Base-by-base conservation (phyloP, 805 yeast genomes). In the Schizosaccharomyces osmophilus region DNA sequence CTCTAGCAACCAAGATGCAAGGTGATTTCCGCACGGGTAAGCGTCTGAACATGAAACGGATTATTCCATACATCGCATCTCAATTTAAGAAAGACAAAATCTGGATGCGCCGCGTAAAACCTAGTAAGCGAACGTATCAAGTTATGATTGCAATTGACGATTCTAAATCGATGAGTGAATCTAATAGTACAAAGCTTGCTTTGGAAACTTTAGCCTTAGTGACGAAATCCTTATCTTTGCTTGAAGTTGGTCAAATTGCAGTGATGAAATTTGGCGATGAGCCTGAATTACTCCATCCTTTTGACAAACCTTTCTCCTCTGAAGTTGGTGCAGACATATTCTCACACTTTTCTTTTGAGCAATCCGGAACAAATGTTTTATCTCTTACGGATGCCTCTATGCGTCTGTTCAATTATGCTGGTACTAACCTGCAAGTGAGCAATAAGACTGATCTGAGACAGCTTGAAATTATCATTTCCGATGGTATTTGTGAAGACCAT, bases 1-100 rank as follows among this genome's bases (percentile, higher is more conserved):
- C 98, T 0, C 75, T 86, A 63, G 94, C 97, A n/a, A 90, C 97
- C 2, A 93, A 93, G 70, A 75, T 93, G 63, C 82, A 80, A 64
- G 99, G 99, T 69, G 98, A 93, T 70, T 93, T 87, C 73, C 88
- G 89, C 72, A 89, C 97, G 1, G 99, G 99, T 71, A 93, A 93
- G 71, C 78, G 98, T 66, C 79, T 93, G 68, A 93, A 93, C 72
- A 89, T 93, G 97, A 93, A 90, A 76, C 79, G 97, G 66, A 93
- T 93, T 68, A 93, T 93, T 68, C 95, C 97, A 5, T 93, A 90
- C 72, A 93, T 93, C 75, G 99, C 99, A 0, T 86, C 95, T 48
- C 95, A 88, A 68, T 93, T 87, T 80, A 82, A 95, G 68, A 93
- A 93, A 71, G 99, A 93, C 72, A 93, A 93, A 76, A 93, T 93